phyloP scores from a whole-genome alignment of 2,329 filamentous ascomycete genomes.

The Dactylonectria macrodidyma region DNA sequence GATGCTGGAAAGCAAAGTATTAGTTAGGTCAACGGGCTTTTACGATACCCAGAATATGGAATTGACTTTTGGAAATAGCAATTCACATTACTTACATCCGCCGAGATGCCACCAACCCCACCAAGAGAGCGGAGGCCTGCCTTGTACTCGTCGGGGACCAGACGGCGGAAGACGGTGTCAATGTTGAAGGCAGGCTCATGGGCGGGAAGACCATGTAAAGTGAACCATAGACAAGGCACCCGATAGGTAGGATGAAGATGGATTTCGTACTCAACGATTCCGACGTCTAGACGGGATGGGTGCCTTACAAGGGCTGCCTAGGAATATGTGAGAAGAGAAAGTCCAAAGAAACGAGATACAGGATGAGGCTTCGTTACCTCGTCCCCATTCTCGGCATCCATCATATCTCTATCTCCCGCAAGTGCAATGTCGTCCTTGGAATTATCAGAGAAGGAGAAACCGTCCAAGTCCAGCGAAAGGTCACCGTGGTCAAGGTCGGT shows the following conservation, averaged over 20 bases:
- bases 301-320: conserved; percentile 59
- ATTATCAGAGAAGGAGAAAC: conserved; percentile 60
- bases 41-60: conserved; percentile 48
- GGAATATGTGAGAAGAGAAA: conserved; percentile 37
- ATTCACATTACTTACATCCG: conserved; percentile 73
- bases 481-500: conserved; percentile 60
- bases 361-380: conserved; percentile 57
- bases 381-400: conserved; percentile 66
- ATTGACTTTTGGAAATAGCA: conserved; percentile 51
- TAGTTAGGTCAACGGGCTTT: conserved; percentile 56
- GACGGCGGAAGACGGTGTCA: conserved; percentile 78
- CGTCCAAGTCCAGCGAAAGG: conserved; percentile 62
- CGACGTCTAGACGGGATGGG: conserved; percentile 52
- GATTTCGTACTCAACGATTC: conserved; percentile 79
- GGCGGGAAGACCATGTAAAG: conserved; percentile 70
- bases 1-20: conserved; percentile 72
- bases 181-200: conserved; percentile 72
- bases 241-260: conserved; percentile 82
- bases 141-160: conserved; percentile 79
- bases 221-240: conserved; percentile 84
- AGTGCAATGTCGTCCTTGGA: conserved; percentile 38
- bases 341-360: conserved; percentile 23
- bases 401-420: conserved; percentile 61
- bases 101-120: conserved; percentile 80
- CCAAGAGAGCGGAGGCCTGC: conserved; percentile 72